These are phyloP conservation scores for Capronia epimyces DNA, from an alignment of 2,329 filamentous ascomycete genomes.

Conservation along the genomic window DNA sequence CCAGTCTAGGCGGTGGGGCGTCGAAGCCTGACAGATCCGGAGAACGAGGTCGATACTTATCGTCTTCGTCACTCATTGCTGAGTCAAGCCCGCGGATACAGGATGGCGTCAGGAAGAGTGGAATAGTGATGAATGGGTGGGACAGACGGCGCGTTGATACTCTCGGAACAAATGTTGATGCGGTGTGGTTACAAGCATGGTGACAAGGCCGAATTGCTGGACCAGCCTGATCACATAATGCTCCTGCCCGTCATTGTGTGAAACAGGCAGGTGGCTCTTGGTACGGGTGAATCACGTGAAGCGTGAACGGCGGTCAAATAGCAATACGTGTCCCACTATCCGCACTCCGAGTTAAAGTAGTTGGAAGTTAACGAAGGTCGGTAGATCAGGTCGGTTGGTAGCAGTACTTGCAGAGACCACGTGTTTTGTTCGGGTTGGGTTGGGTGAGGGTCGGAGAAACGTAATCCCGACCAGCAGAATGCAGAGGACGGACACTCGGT, in stretches of 20 bases:
- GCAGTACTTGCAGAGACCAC: too few relatives aligned
- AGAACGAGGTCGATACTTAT: conserved; percentile 43
- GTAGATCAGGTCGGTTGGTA: too few relatives aligned
- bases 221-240: neutral
- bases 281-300: neutral
- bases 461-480: too few relatives aligned
- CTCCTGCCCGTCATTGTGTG: neutral
- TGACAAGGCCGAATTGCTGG: neutral
- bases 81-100: conserved; percentile 5
- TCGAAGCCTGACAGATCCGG: conserved; percentile 49
- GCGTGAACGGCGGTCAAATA: neutral
- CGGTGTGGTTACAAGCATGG: neutral
- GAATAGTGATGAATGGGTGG: neutral
- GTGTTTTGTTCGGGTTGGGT: too few relatives aligned
- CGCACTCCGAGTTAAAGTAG: too few relatives aligned
- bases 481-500: too few relatives aligned
- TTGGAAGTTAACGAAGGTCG: too few relatives aligned
- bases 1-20: conserved; percentile 35
- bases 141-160: neutral
- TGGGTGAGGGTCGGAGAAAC: too few relatives aligned
- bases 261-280: neutral
- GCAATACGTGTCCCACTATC: neutral
- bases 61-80: conserved; percentile 28
- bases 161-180: neutral
- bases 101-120: too few relatives aligned